Base-by-base conservation (phyloP, 2,329 filamentous ascomycete genomes). In the Aspergillus awamori region DNA sequence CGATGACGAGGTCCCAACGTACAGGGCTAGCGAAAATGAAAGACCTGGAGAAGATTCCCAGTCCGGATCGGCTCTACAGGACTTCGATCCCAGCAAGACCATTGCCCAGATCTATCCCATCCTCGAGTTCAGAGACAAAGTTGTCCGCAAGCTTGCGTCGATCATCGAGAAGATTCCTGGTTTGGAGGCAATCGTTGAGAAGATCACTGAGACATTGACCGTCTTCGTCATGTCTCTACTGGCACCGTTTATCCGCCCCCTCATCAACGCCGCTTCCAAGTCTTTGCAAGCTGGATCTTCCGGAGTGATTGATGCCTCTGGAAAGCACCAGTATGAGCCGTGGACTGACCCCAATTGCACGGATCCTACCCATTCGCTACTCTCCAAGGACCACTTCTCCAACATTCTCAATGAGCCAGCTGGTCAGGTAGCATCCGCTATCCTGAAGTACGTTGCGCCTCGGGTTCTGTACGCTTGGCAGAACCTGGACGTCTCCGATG, bases 401-500 rank as follows among this genome's bases (percentile, higher is more conserved):
- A 92, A 93, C 70, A 77, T 92, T 8, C 81, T 93, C 59, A 93
- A 93, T 77, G 85, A 89, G 8, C 89, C 89, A 63, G 90, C 89
- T n/a, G 90, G 91, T 5, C 83, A 87, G 45, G 85, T 93, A 13
- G 90, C 90, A 7, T 81, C 88, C 5, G 88, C 87, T 0, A 90
- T 97, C 61, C 79, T 98, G 24, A 88, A 96, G 81, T 98, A 96
- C 70, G 87, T 90, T 33, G 91, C 93, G 1, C 94, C 94, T 2
- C 90, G 94, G 36, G 81, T 98, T 52, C 83, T 99, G 20, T 96
- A 94, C 72, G 94, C 93, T 3, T 98, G 93, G 92, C 91, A 98
- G 66, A 91, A 98, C 73, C 86, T 90, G 2, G 87, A 89, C 47
- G 88, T 97, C 0, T 87, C 92, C 0, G 89, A 95, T 4, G 86